Evolutionary conservation across 495 filamentous ascomycete genomes (phyloP).

Genomic region (Penicillium odoratum): DNA sequence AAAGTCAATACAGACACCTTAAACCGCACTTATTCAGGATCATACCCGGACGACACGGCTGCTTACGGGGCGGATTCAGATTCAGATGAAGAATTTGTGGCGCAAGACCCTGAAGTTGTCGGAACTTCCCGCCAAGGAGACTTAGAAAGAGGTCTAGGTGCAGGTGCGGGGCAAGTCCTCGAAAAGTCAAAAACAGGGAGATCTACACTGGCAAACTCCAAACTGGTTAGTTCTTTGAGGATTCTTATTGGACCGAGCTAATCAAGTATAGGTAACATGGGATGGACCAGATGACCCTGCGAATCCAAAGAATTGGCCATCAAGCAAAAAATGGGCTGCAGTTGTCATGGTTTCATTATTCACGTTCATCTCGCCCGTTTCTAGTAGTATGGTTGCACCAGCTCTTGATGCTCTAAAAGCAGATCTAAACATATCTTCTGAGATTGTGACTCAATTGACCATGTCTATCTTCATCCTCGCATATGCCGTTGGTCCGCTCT

Average conservation of each 20-base stretch:
- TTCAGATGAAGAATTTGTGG: neutral
- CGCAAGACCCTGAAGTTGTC: neutral
- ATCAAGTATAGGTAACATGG: constrained; percentile 45
- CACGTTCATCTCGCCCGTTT: constrained; percentile 73
- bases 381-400: constrained; percentile 73
- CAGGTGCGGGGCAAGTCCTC: neutral
- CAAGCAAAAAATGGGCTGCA: constrained; percentile 60
- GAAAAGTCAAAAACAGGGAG: constrained; percentile 6
- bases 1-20: neutral
- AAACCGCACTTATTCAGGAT: neutral
- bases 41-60: neutral
- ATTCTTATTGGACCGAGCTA: neutral
- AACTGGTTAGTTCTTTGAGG: neutral
- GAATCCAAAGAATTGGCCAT: constrained; percentile 62
- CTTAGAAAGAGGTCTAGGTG: constrained; percentile 3
- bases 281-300: constrained; percentile 55
- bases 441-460: constrained; percentile 56
- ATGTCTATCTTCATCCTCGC: constrained; percentile 76
- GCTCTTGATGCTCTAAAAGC: constrained; percentile 53
- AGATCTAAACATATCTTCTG: constrained; percentile 61
- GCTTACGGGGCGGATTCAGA: neutral
- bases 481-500: constrained; percentile 68
- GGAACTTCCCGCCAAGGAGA: neutral
- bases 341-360: constrained; percentile 58
- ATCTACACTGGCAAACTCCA: constrained; percentile 3